A percentile compares a stretch with the other conserved stretches of the same genome.
Conservation (phyloP, 208 protist genomes). For the Leishmania arabica region DNA sequence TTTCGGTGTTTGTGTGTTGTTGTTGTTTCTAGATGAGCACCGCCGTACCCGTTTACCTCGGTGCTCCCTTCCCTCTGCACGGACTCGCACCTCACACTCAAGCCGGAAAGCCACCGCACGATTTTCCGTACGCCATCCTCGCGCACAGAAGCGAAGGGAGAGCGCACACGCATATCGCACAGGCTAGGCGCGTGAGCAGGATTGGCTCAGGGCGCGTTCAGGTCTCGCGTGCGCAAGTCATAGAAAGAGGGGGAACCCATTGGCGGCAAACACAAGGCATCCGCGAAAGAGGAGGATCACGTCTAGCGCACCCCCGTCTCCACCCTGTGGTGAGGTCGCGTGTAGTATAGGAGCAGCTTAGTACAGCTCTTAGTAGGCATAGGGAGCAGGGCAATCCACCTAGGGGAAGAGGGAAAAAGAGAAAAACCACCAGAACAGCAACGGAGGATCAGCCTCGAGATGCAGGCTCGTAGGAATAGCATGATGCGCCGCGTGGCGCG, state of each 20-base stretch:
- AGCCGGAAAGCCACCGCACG: not conserved
- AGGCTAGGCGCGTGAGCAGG: no score
- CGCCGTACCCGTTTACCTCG: no score
- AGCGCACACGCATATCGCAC: not conserved
- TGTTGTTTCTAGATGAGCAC: not conserved
- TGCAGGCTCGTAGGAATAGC: conserved; percentile 82
- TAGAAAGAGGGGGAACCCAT: not conserved
- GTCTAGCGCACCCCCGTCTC: not conserved
- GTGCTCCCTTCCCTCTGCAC: not conserved
- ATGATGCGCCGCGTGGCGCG: conserved; percentile 87
- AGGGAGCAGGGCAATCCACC: not conserved
- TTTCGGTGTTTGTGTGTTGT: not conserved
- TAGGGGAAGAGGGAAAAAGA: not conserved
- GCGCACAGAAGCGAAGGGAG: not conserved
- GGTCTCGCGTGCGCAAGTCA: not conserved
- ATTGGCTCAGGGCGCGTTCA: not conserved
- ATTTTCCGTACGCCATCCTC: not conserved
- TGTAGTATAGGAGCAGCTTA: not conserved
- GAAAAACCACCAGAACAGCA: not conserved
- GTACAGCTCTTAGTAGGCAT: not conserved
- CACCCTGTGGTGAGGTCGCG: not conserved
- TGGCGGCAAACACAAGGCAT: not conserved
- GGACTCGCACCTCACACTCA: not conserved
- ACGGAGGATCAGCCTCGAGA: conserved; percentile 4
- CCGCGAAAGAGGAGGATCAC: no score